phyloP scores from a whole-genome alignment of 2,329 filamentous ascomycete genomes.

The Aspergillus sp. region DNA sequence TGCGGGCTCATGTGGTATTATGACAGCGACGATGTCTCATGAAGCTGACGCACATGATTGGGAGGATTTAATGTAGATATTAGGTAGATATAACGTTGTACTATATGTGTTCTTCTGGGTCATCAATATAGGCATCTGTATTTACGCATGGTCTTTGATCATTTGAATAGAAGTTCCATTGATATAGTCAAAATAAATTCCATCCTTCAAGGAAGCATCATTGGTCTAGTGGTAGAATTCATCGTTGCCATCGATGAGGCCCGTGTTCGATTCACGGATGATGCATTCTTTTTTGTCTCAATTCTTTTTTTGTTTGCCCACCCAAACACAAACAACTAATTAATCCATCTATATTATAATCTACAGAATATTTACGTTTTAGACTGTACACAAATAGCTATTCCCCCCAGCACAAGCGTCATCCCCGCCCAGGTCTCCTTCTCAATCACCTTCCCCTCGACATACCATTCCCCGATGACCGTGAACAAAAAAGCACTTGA shows the following conservation, averaged over 20 bases:
- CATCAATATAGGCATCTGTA: neutral
- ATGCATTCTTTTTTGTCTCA: conserved; percentile 26
- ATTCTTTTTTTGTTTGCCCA: too few relatives aligned
- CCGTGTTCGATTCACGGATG: conserved; percentile 49
- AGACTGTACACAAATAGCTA: conserved; percentile 74
- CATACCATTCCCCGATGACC: conserved; percentile 91
- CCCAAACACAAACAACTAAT: neutral
- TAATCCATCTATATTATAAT: neutral
- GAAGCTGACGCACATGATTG: conserved; percentile 10
- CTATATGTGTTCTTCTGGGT: neutral
- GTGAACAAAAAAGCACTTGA: conserved; percentile 95
- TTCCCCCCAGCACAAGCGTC: conserved; percentile 72
- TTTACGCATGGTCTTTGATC: too few relatives aligned
- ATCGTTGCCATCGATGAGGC: conserved; percentile 47
- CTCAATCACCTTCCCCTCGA: conserved; percentile 85
- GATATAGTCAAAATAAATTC: too few relatives aligned
- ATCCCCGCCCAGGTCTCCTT: conserved; percentile 83
- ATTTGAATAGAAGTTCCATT: too few relatives aligned
- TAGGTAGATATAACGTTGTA: conserved; percentile 7
- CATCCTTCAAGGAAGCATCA: conserved; percentile 27
- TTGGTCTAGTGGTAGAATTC: conserved; percentile 48
- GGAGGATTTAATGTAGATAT: conserved; percentile 6
- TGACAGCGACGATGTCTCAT: conserved; percentile 13
- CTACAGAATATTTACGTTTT: conserved; percentile 23
- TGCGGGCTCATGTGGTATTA: conserved; percentile 32